phyloP scores from a whole-genome alignment of 2,329 filamentous ascomycete species.

The Diaporthe australafricana region DNA sequence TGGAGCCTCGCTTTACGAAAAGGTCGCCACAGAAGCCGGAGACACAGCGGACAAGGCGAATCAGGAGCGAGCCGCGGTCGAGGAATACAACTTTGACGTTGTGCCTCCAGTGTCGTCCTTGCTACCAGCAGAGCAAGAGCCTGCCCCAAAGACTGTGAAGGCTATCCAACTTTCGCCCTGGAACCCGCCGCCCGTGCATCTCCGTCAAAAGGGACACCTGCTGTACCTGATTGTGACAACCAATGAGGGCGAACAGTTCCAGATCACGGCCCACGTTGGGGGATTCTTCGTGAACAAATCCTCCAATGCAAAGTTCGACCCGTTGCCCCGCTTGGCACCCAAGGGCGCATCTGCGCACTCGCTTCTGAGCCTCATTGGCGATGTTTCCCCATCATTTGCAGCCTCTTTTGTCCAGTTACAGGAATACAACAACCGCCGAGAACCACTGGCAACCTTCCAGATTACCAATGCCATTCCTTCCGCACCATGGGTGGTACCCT shows the following conservation, averaged over 20 bases:
- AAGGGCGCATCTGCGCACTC: constrained; percentile 88
- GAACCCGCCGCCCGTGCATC: constrained; percentile 94
- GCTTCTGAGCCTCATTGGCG: constrained; percentile 80
- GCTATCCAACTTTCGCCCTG: constrained; percentile 88
- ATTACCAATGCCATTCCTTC: constrained; percentile 95
- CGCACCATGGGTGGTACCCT: constrained; percentile 89
- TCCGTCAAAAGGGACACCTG: constrained; percentile 91
- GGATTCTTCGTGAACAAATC: constrained; percentile 99
- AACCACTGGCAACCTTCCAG: constrained; percentile 92
- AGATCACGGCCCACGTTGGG: constrained; percentile 92
- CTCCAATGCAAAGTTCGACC: constrained; percentile 94
- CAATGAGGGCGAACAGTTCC: constrained; percentile 93
- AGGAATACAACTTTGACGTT: constrained; percentile 82
- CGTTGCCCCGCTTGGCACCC: constrained; percentile 80
- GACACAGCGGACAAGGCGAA: constrained; percentile 61
- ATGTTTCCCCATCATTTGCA: constrained; percentile 86
- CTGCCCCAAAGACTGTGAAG: constrained; percentile 91
- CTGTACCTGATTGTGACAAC: constrained; percentile 91
- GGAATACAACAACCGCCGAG: constrained; percentile 85
- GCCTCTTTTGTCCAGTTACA: constrained; percentile 82
- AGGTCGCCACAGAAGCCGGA: constrained; percentile 65
- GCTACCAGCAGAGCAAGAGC: constrained; percentile 73
- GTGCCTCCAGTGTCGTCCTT: constrained; percentile 76
- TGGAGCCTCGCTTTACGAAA: constrained; percentile 88
- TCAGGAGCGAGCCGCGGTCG: constrained; percentile 53